Conservation (phyloP, 169 alveolate species). For the Plasmodium adleri region DNA sequence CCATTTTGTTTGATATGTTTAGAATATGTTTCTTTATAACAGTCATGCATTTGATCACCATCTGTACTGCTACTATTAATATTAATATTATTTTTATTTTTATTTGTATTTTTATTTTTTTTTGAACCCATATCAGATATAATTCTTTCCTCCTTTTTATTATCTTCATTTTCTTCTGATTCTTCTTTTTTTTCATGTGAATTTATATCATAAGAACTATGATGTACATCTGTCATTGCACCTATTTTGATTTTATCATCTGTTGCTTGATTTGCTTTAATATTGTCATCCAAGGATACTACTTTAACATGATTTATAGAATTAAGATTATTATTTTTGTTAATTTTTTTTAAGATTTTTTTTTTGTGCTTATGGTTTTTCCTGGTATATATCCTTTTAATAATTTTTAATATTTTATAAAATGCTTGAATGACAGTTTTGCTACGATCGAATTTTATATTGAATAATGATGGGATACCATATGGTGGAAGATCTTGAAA, state of each 20-base stretch:
- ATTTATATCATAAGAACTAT: not conserved
- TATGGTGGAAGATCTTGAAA: constrained; percentile 80
- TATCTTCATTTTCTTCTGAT: constrained; percentile 1
- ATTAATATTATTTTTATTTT: not conserved
- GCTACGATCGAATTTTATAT: constrained; percentile 76
- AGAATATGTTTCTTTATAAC: no score
- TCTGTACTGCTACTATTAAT: not conserved
- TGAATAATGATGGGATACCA: constrained; percentile 78
- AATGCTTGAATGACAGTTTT: constrained; percentile 77
- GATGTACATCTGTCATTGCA: not conserved
- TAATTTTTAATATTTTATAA: constrained; percentile 67
- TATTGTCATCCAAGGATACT: not conserved
- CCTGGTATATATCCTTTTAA: constrained; percentile 45
- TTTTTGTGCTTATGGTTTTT: constrained; percentile 21
- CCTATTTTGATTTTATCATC: not conserved
- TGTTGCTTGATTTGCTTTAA: no score
- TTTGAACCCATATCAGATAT: not conserved
- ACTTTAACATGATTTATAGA: no score
- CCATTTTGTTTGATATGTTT: not conserved
- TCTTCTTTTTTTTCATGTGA: constrained; percentile 7
- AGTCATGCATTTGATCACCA: not conserved
- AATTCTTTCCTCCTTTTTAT: not conserved
- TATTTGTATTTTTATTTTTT: not conserved
- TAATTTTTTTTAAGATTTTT: not conserved
- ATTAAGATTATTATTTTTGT: not conserved